Conservation (phyloP, 2,329 filamentous ascomycete species). For the Paecilomyces dactylethromorphus region DNA sequence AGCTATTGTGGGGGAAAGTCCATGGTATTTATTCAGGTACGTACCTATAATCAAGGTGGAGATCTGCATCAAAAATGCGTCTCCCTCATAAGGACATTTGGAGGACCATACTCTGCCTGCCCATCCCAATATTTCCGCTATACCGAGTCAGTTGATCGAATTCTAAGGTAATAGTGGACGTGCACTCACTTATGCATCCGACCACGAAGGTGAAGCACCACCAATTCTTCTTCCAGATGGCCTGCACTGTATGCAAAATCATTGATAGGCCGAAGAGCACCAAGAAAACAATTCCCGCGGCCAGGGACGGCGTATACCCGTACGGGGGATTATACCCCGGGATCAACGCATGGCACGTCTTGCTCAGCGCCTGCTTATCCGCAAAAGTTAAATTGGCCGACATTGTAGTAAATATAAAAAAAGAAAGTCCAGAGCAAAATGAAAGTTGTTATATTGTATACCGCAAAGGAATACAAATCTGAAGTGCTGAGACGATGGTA, state of each 20-base stretch:
- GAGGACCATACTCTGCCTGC: slow-evolving; percentile 43
- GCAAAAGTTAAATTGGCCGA: background rate
- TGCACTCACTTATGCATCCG: slow-evolving; percentile 27
- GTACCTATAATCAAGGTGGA: slow-evolving; percentile 34
- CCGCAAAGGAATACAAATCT: background rate
- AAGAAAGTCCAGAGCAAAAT: background rate
- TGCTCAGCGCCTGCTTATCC: slow-evolving; percentile 4
- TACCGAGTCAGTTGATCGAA: background rate
- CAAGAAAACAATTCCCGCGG: slow-evolving; percentile 27
- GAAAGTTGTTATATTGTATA: background rate
- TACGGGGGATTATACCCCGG: slow-evolving; percentile 20
- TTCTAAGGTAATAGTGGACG: background rate
- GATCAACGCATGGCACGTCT: slow-evolving; percentile 20
- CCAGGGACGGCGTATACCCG: slow-evolving; percentile 27
- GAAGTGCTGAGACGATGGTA: background rate
- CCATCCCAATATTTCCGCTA: slow-evolving; percentile 44
- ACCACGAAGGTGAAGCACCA: slow-evolving; percentile 31
- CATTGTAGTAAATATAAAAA: background rate
- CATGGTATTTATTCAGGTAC: background rate
- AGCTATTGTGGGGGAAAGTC: background rate
- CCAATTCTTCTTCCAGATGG: slow-evolving; percentile 31
- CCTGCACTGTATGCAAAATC: slow-evolving; percentile 27
- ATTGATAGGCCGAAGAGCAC: slow-evolving; percentile 29
- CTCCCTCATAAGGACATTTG: slow-evolving; percentile 43
- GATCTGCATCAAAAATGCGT: slow-evolving; percentile 47